Conservation (phyloP, 169 alveolate genomes). For the Plasmodium coatneyi region DNA sequence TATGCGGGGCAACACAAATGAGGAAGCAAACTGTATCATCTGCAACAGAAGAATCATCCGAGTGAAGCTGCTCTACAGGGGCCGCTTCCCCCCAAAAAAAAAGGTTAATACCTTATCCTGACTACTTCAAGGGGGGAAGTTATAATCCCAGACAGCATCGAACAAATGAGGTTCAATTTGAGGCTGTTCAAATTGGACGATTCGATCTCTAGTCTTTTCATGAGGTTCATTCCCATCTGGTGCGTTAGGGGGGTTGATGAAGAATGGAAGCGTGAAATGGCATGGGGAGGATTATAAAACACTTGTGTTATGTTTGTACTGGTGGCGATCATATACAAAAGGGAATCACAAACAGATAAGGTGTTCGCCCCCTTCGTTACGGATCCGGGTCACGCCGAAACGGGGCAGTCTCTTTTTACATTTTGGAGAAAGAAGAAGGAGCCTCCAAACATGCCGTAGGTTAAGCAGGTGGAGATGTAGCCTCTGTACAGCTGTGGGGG, state of each 20-base stretch:
- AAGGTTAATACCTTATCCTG: conserved; percentile 26
- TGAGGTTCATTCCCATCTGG: conserved; percentile 36
- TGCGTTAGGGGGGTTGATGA: neutral
- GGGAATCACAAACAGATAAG: neutral
- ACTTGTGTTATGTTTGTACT: neutral
- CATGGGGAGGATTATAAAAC: neutral
- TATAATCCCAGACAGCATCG: conserved; percentile 45
- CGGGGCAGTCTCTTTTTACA: conserved; percentile 12
- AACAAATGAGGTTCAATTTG: conserved; percentile 29
- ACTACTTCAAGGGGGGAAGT: conserved; percentile 69
- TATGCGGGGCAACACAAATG: neutral
- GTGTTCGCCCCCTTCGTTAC: neutral
- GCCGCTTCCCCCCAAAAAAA: neutral
- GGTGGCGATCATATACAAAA: neutral
- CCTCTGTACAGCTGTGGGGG: conserved; percentile 51
- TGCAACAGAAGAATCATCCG: neutral
- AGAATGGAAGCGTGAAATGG: neutral
- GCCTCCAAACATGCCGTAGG: conserved; percentile 60
- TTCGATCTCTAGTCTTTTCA: conserved; percentile 21
- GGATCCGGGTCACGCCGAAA: neutral
- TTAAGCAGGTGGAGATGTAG: conserved; percentile 52
- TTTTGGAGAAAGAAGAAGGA: conserved; percentile 58
- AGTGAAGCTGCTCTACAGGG: neutral
- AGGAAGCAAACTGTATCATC: neutral
- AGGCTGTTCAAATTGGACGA: conserved; percentile 41